A percentile compares a stretch with the other conserved stretches of the same genome.
Conservation (phyloP, 2,329 filamentous ascomycete species). For the Sclerotiophoma versabilis region DNA sequence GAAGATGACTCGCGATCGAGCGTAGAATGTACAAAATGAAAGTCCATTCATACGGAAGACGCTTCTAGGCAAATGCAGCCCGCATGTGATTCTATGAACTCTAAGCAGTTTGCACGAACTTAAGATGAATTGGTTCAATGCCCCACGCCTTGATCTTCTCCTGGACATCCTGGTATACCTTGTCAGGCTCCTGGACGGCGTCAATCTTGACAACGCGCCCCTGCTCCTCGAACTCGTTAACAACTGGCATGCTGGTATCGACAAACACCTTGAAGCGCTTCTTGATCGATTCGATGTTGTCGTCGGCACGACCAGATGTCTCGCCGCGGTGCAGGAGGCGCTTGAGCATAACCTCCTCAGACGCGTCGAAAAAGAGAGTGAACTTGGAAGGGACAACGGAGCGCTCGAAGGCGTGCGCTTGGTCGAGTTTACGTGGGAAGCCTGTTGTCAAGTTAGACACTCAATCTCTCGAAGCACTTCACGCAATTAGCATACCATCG, state of each 20-base stretch:
- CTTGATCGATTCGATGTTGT: conserved; percentile 93
- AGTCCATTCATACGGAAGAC: no score
- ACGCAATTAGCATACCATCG: conserved; percentile 56
- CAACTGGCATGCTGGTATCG: conserved; percentile 97
- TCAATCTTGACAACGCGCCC: conserved; percentile 81
- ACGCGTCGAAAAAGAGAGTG: conserved; percentile 93
- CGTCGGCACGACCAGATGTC: conserved; percentile 89
- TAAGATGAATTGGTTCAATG: conserved; percentile 41
- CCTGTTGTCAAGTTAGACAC: conserved; percentile 53
- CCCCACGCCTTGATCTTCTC: conserved; percentile 44
- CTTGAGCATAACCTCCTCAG: conserved; percentile 85
- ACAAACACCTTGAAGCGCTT: conserved; percentile 95
- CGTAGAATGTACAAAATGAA: no score
- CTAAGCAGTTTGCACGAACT: conserved; percentile 37
- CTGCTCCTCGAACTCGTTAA: conserved; percentile 80
- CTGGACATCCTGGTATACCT: conserved; percentile 65
- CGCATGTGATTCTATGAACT: neutral
- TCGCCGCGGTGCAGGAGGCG: conserved; percentile 87
- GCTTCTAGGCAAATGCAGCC: neutral
- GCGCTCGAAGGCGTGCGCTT: conserved; percentile 92
- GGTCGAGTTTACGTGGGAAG: conserved; percentile 97
- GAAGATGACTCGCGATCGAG: no score
- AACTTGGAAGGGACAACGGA: conserved; percentile 82
- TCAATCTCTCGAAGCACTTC: no score
- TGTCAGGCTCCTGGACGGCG: conserved; percentile 72